These are phyloP conservation scores for Aspergillus sp. DNA, from an alignment of 2,329 filamentous ascomycete species.

Conservation along the genomic window DNA sequence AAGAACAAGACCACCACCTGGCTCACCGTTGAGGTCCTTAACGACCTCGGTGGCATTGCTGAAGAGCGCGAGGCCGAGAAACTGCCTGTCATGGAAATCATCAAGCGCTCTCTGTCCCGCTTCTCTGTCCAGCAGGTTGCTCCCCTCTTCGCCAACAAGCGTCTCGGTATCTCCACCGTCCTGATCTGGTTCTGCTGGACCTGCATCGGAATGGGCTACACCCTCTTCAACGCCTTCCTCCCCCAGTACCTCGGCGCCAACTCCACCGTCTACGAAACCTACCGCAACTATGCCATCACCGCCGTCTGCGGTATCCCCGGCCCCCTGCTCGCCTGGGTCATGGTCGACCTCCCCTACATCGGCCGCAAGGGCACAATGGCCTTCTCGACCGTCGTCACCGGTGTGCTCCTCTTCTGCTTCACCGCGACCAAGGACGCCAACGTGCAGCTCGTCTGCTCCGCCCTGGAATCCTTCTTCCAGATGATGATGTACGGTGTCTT, in stretches of 20 bases:
- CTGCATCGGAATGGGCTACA: constrained; percentile 81
- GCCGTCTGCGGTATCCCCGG: constrained; percentile 75
- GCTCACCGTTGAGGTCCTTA: constrained; percentile 69
- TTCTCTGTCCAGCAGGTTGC: constrained; percentile 68
- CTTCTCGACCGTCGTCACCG: constrained; percentile 52
- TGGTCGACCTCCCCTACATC: constrained; percentile 67
- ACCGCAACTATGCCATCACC: constrained; percentile 81
- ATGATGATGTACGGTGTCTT: constrained; percentile 59
- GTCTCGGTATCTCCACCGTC: constrained; percentile 50
- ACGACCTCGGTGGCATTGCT: constrained; percentile 52
- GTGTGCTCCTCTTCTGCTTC: constrained; percentile 56
- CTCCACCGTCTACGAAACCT: constrained; percentile 49
- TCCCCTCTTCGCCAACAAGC: constrained; percentile 58
- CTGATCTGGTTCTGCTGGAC: constrained; percentile 72
- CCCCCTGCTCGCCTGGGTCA: constrained; percentile 72
- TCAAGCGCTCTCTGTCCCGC: constrained; percentile 60
- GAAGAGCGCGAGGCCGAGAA: constrained; percentile 40
- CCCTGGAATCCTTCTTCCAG: constrained; percentile 57
- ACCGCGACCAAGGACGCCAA: constrained; percentile 50
- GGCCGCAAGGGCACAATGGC: constrained; percentile 60
- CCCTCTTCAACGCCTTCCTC: constrained; percentile 87
- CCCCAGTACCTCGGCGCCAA: constrained; percentile 70
- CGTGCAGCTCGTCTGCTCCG: constrained; percentile 53
- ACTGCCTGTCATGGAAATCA: constrained; percentile 47
- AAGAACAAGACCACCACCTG: constrained; percentile 69